Conservation (phyloP, 169 alveolate genomes). For the Plasmodium blacklocki region DNA sequence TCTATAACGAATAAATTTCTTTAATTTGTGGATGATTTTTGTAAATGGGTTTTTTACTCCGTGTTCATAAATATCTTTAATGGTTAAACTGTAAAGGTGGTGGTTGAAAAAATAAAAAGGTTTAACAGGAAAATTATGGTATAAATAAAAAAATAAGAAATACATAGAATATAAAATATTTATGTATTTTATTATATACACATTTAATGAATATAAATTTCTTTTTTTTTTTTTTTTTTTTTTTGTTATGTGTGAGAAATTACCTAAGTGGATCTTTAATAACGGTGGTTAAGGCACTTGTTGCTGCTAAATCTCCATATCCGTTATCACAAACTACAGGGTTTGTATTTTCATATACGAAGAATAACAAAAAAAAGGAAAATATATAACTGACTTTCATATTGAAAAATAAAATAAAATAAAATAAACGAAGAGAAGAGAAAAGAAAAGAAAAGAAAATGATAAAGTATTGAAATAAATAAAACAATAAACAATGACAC, state of each 20-base stretch:
- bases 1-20: conserved; percentile 64
- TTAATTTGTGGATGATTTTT: conserved; percentile 20
- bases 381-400: conserved; percentile 40
- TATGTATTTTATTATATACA: neutral
- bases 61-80: conserved; percentile 70
- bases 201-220: neutral
- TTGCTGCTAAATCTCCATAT: conserved; percentile 65
- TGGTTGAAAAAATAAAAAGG: neutral
- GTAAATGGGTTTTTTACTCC: conserved; percentile 54
- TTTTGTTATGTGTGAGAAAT: neutral
- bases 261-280: conserved; percentile 41
- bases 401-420: conserved; percentile 2
- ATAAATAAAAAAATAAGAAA: neutral
- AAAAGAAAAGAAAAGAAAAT: conserved; percentile 3
- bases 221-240: neutral
- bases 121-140: neutral
- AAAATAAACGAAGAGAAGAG: conserved; percentile 7
- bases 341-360: conserved; percentile 29
- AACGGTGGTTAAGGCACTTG: conserved; percentile 39
- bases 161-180: neutral
- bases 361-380: conserved; percentile 19
- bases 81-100: conserved; percentile 28
- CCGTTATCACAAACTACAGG: conserved; percentile 35
- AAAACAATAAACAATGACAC: neutral
- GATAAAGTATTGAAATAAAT: neutral